Evolutionary conservation across 257 asterid genomes (phyloP), one percentile per base, ranked within the genome.

Genomic region (Misopates orontium): DNA sequence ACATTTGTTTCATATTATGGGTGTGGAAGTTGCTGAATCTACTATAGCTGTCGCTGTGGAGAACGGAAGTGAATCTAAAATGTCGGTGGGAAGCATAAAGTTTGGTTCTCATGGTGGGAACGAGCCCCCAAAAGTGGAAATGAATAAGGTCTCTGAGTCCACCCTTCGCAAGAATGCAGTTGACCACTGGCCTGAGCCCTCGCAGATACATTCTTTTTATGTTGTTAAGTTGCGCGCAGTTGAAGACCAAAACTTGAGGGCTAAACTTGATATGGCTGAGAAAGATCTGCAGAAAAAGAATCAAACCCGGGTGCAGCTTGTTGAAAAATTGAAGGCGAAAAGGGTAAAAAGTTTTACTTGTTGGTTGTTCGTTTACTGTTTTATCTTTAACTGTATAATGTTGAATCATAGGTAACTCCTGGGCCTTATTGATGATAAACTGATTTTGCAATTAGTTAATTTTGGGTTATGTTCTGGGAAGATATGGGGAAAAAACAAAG

Each of bases 161-260:
- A 72, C 67, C 82, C 64, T 83, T 71, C 96, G 86, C 0, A 86
- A 79, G 84, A 83, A 91, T 78, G 98, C 83, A 16, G 95, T 73
- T 69, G 96, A 91, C 44, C 95, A 88, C 51, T 91, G 98, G 96
- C 98, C 98, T 12, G 96, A 77, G 68, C 91, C 95, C 63, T 61
- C 73, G 42, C 86, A 84, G 79, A 74, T 86, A 24, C 88, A 88
- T 79, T 71, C 87, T 1, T 84, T 84, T 74, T 86, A 73, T 69
- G 42, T 85, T 53, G 83, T 82, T 5, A 85, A 74, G 77, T 88
- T 86, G 68, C 79, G 98, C 48, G 66, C 87, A 18, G 68, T 50
- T 70, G 95, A 91, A 56, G 96, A 88, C 71, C 88, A 50, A 75
- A 84, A 75, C 53, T 79, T 91, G 69, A 88, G 76, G 77, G 80